Evolutionary conservation across 2,329 filamentous ascomycete genomes (phyloP).

Genomic region (Clathrospora elynae): DNA sequence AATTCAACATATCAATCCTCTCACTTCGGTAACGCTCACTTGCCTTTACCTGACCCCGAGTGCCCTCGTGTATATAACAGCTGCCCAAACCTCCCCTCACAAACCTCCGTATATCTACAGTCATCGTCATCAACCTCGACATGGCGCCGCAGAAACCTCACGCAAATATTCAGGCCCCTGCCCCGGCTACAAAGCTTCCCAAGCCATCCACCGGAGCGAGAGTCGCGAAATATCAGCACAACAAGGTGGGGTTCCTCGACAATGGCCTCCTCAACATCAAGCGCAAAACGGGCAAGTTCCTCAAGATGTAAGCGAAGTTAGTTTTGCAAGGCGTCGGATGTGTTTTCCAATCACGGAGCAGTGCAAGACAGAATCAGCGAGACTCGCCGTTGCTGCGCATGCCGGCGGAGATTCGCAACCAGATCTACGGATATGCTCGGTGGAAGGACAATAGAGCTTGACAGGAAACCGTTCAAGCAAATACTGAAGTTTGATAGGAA

Average conservation of each 20-base stretch:
- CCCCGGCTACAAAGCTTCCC: neutral
- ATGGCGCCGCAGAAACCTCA: neutral
- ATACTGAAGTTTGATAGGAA: no score
- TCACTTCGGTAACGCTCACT: no score
- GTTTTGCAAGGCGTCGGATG: no score
- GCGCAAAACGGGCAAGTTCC: conserved; percentile 7
- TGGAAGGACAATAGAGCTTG: no score
- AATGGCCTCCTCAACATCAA: conserved; percentile 10
- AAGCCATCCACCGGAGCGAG: neutral
- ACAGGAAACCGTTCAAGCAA: conserved; percentile 13
- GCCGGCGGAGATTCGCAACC: conserved; percentile 12
- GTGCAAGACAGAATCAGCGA: conserved; percentile 7
- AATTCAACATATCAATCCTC: no score
- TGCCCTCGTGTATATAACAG: neutral
- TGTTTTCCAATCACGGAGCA: neutral
- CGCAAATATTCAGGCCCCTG: neutral
- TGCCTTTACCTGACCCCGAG: neutral
- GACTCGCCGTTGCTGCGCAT: conserved; percentile 8
- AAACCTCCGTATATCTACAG: neutral
- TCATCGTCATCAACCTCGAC: neutral
- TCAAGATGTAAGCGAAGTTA: conserved; percentile 8
- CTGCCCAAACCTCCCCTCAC: neutral
- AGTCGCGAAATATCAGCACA: conserved; percentile 1
- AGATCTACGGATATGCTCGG: conserved; percentile 37
- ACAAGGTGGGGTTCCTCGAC: conserved; percentile 3